Conservation (phyloP, 2,329 filamentous ascomycete genomes). For the Fusarium longipes region DNA sequence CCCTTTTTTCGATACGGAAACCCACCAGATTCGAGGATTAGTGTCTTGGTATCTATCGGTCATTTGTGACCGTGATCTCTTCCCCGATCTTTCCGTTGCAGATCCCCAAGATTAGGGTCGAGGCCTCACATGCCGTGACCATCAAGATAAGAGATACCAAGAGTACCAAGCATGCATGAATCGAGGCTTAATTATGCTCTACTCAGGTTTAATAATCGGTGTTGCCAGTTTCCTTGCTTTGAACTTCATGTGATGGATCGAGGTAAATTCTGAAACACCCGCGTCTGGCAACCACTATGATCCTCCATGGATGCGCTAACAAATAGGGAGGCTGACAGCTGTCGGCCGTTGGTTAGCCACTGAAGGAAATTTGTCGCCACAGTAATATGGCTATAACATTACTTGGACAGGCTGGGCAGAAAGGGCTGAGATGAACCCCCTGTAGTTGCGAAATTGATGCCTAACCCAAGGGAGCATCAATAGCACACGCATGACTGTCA, state of each 20-base stretch:
- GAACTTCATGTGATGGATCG: background rate
- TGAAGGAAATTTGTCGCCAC: background rate
- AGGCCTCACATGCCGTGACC: background rate
- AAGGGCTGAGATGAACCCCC: background rate
- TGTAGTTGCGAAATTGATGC: background rate
- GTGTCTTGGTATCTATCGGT: background rate
- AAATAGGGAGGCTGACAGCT: background rate
- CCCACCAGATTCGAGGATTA: background rate
- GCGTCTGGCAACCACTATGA: background rate
- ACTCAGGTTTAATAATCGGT: too few species aligned
- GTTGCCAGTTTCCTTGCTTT: too few species aligned
- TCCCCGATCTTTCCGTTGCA: background rate
- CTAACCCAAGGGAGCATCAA: background rate
- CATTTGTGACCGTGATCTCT: background rate
- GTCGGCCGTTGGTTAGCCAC: background rate
- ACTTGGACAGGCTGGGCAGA: background rate
- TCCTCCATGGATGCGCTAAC: background rate
- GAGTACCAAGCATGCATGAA: background rate
- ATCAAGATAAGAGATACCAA: background rate
- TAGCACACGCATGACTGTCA: background rate
- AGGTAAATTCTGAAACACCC: background rate
- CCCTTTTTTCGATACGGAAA: background rate
- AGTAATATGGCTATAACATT: background rate
- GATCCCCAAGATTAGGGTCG: background rate
- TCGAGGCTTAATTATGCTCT: background rate